Conservation (phyloP, 805 yeast genomes). For the Candida qinlingensis region DNA sequence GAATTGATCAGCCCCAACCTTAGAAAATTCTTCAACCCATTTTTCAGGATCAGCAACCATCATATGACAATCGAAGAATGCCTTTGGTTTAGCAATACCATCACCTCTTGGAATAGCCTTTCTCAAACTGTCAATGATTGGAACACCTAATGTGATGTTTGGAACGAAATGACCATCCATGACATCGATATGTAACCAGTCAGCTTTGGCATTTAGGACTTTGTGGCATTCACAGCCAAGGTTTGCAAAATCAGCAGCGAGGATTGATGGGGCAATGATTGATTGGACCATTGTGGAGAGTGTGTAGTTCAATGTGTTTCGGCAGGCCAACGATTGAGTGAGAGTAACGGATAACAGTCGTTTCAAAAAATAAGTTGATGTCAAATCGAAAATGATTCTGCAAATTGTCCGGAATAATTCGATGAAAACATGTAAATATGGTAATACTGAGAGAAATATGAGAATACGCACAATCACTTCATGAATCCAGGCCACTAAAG, state of each 20-base stretch:
- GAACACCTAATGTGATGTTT: constrained; percentile 91
- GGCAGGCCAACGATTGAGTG: no score
- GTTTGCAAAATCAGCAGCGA: constrained; percentile 88
- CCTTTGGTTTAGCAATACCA: constrained; percentile 39
- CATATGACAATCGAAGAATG: constrained; percentile 93
- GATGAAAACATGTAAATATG: no score
- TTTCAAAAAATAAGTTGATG: no score
- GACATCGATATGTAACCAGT: constrained; percentile 96
- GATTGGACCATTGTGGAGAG: constrained; percentile 56
- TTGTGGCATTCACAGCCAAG: constrained; percentile 82
- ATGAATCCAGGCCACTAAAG: no score
- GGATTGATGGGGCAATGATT: constrained; percentile 89
- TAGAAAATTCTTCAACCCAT: constrained; percentile 91
- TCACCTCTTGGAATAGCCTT: constrained; percentile 64
- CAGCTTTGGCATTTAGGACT: constrained; percentile 77
- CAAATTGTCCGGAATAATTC: no score
- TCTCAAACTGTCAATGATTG: constrained; percentile 75
- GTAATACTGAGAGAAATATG: no score
- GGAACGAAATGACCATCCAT: constrained; percentile 99
- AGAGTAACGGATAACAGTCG: no score
- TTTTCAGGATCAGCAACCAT: constrained; percentile 91
- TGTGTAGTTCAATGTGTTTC: background rate
- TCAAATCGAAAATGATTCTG: no score
- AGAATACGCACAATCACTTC: no score
- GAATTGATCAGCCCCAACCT: constrained; percentile 92